Evolutionary conservation across 768 basidiomycete species (phyloP), one percentile per base, ranked within the genome.

Genomic region (Trametes villosa): DNA sequence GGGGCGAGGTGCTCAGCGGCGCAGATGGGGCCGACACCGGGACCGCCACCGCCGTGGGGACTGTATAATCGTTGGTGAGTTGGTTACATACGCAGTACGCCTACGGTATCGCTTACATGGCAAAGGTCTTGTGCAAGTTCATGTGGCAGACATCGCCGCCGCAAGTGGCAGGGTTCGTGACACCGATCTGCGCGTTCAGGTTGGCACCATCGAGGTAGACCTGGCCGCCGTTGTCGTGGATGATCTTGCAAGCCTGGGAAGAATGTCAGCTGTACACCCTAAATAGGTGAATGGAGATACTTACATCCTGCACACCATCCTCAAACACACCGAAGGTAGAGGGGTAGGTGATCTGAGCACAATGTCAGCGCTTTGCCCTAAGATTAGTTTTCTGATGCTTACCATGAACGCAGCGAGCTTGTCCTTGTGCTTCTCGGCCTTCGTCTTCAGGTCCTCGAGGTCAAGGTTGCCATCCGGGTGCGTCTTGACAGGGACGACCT

Each of bases 321-420:
- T 99, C 97, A 69, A 98, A 98, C 20, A 98, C 96, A 68, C 97
- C 97, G 63, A 95, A 99, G 0, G 97, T 98, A 4, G 95, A 97
- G 0, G 96, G 95, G 71, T 96, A 97, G 20, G 95, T 97, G 70
- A 98, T 94, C 92, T 94, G 53, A 12, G 44, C 13, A 53, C 65
- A 51, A 18, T 9, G 20, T 45, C 18, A 51, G 49, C 44, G 31
- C 1, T 20, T 13, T 24, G n/a, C n/a, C n/a, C n/a, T n/a, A n/a
- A n/a, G n/a, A n/a, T n/a, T n/a, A n/a, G n/a, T n/a, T n/a, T n/a
- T n/a, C n/a, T n/a, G n/a, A n/a, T 24, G 66, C 81, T 30, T 52
- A 89, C 94, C 96, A 98, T 98, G 79, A 96, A 95, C 1, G 96
- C 92, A 11, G 97, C 96, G 42, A 99, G 81, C 53, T 90, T 87